Base-by-base conservation (phyloP, 129 eudicot species). In the Lonicera japonica region DNA sequence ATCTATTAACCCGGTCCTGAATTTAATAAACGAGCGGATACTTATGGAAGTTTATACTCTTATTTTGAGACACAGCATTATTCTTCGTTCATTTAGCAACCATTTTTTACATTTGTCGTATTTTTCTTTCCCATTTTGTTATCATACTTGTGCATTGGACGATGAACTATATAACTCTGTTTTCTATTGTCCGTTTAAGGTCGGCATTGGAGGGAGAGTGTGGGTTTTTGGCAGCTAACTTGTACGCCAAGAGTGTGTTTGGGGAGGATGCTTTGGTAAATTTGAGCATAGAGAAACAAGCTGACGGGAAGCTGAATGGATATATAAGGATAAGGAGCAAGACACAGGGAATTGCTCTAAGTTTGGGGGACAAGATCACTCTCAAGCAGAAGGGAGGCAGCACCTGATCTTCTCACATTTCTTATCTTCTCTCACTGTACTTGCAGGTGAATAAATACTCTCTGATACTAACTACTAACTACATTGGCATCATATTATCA, bases 251-350 rank as follows among this genome's bases (percentile, higher is more conserved):
- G 78, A 91, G 98, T 77, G 95, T 91, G 5, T 91, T 91, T 55
- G 98, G 98, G 46, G 98, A 91, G 82, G 98, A 91, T 58, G 98
- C 98, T 45, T 83, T 91, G 90, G 98, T 91, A 24, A 91, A 91
- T 70, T 68, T 87, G 25, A 87, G 98, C 78, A 68, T 87, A 12
- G 98, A 91, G 80, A 91, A 91, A 56, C 98, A 87, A 76, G 73
- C 74, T 8, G 96, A 91, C 54, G 81, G 95, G 11, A 91, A 91
- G 65, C 88, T 91, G 16, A 91, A 89, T 43, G 98, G 98, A 36
- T 91, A 91, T 73, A 91, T 91, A 16, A 85, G 98, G 63, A 91
- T 91, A 22, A 82, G 98, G 75, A 91, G 98, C 86, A 91, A 91
- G 81, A 91, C 98, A 45, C 98, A 91, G 61, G 98, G 98, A 58